phyloP scores from a whole-genome alignment of 2,329 filamentous ascomycete genomes.

The Xylaria arbuscula region DNA sequence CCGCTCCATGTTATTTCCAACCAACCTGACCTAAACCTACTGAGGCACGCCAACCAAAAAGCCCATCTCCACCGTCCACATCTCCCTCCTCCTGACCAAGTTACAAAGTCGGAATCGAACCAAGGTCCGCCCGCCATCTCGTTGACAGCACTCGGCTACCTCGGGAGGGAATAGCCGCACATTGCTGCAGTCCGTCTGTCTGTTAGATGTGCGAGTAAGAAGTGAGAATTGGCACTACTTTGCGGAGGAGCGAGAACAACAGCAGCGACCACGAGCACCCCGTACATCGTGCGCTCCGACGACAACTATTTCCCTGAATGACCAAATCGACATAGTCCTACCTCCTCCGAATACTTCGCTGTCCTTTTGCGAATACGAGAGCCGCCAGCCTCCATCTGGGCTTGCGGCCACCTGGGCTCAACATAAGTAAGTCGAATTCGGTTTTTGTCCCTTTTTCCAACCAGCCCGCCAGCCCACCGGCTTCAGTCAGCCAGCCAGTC shows the following conservation, averaged over 20 bases:
- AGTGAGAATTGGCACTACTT: constrained; percentile 1
- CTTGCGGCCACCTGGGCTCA: constrained; percentile 51
- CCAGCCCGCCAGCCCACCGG: not conserved
- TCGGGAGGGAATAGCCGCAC: constrained; percentile 35
- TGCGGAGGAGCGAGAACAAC: not conserved
- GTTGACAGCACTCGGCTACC: constrained; percentile 34
- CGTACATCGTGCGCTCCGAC: constrained; percentile 33
- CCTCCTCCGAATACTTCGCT: constrained; percentile 4
- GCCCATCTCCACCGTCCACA: constrained; percentile 9
- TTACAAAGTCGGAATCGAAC: not conserved
- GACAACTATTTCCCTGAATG: constrained; percentile 41
- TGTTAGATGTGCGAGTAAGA: constrained; percentile 10
- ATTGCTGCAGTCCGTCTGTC: not conserved
- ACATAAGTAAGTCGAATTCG: constrained; percentile 45
- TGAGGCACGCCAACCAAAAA: constrained; percentile 9
- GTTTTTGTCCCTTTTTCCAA: constrained; percentile 7
- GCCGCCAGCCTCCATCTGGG: constrained; percentile 49
- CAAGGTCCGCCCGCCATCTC: constrained; percentile 20
- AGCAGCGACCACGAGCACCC: not conserved
- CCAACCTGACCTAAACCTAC: constrained; percentile 7
- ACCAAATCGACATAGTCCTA: constrained; percentile 34
- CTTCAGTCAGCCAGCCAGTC: not conserved
- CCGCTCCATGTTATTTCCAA: constrained; percentile 20
- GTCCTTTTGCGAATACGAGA: constrained; percentile 36
- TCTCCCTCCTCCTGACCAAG: constrained; percentile 2